Percentiles rank a stretch among this genome's conserved stretches.
These are phyloP conservation scores for Phytophthora boehmeriae DNA, from an alignment of 352 stramenopile species.

Conservation along the genomic window DNA sequence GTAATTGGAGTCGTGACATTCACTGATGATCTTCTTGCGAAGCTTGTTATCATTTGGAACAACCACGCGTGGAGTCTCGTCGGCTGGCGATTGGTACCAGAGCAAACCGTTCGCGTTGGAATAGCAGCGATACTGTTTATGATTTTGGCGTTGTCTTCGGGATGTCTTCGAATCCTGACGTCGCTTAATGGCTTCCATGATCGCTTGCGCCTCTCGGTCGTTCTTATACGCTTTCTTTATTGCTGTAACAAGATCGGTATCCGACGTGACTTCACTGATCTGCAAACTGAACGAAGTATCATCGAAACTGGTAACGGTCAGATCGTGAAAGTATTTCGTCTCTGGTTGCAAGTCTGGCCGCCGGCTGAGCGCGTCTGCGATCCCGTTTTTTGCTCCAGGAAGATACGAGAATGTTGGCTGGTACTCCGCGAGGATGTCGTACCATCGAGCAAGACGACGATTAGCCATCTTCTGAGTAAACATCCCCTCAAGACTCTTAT, in stretches of 20 bases:
- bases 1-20: slow-evolving; percentile 18
- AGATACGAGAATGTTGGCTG: slow-evolving; percentile 19
- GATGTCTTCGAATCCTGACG: background rate
- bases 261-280: background rate
- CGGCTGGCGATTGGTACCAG: background rate
- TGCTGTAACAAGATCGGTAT: background rate
- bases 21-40: slow-evolving; percentile 1
- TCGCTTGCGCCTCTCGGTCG: background rate
- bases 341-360: slow-evolving; percentile 13
- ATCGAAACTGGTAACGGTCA: slow-evolving; percentile 15
- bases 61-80: slow-evolving; percentile 6
- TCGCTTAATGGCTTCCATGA: background rate
- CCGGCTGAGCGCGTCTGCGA: slow-evolving; percentile 11
- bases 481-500: slow-evolving; percentile 3
- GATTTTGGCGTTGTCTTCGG: too few relatives aligned
- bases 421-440: slow-evolving; percentile 11
- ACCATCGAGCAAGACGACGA: slow-evolving; percentile 9
- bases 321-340: slow-evolving; percentile 21
- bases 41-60: slow-evolving; percentile 17
- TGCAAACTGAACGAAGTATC: background rate
- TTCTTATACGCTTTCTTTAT: background rate
- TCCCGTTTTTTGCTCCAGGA: slow-evolving; percentile 23
- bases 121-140: background rate
- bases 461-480: slow-evolving; percentile 8
- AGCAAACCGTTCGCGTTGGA: slow-evolving; percentile 6